These are phyloP conservation scores for Blastobotrys capitulatus DNA, from an alignment of 1,139 yeast genomes.

Conservation along the genomic window DNA sequence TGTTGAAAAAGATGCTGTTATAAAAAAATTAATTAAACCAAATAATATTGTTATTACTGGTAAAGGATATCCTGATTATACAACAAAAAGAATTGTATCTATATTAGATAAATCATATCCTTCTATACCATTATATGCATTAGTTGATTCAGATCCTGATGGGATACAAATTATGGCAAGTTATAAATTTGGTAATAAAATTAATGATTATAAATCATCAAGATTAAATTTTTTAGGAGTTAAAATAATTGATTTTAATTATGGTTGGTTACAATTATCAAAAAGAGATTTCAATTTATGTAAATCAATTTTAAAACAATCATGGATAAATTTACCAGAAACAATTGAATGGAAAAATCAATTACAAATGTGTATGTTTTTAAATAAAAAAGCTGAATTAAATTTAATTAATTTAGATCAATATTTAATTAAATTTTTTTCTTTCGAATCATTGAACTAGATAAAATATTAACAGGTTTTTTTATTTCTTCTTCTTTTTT, in stretches of 20 bases:
- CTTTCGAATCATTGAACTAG: constrained; percentile 21
- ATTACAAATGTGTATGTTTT: constrained; percentile 48
- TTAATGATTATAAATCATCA: constrained; percentile 10
- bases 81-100: constrained; percentile 56
- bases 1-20: constrained; percentile 57
- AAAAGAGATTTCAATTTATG: constrained; percentile 38
- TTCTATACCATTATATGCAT: constrained; percentile 43
- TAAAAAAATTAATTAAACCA: constrained; percentile 21
- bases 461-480: constrained; percentile 22
- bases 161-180: constrained; percentile 56
- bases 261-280: constrained; percentile 37
- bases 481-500: constrained; percentile 5
- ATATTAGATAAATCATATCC: constrained; percentile 45
- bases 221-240: constrained; percentile 33
- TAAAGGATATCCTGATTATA: constrained; percentile 67
- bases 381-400: constrained; percentile 57
- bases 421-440: constrained; percentile 13
- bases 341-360: constrained; percentile 37
- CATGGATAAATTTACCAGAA: constrained; percentile 24
- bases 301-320: constrained; percentile 28
- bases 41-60: constrained; percentile 36
- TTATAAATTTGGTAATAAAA: constrained; percentile 32
- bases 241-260: constrained; percentile 38
- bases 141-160: constrained; percentile 61
- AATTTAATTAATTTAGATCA: constrained; percentile 32